Evolutionary conservation across 768 basidiomycete species (phyloP).

Genomic region (Lactarius evosmus): DNA sequence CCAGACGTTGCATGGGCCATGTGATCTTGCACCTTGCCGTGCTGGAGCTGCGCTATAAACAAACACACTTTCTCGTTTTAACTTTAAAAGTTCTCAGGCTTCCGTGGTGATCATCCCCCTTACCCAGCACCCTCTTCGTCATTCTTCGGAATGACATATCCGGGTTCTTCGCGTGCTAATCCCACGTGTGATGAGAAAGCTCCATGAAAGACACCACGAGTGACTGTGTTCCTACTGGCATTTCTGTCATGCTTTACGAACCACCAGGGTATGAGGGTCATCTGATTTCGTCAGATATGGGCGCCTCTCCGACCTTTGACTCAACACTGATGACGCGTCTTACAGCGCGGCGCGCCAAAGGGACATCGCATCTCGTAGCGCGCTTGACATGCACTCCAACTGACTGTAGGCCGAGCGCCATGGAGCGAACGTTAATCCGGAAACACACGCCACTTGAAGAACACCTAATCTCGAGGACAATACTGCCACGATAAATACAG

Average conservation of each 20-base stretch:
- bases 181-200: not conserved
- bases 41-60: too few relatives aligned
- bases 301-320: conserved; percentile 7
- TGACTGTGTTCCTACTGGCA: not conserved
- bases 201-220: not conserved
- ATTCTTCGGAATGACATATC: not conserved
- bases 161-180: not conserved
- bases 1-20: not conserved
- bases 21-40: not conserved
- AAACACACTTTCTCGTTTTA: not conserved
- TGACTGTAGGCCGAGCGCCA: not conserved
- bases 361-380: not conserved
- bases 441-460: not conserved
- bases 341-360: not conserved
- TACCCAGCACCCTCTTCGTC: not conserved
- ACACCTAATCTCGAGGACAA: not conserved
- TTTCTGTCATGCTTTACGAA: not conserved
- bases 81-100: not conserved
- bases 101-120: not conserved
- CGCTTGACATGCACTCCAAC: too few relatives aligned
- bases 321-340: not conserved
- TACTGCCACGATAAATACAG: not conserved
- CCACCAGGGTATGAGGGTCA: not conserved
- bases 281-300: not conserved
- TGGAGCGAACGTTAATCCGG: conserved; percentile 1